These are phyloP conservation scores for Piper longum DNA, from an alignment of 164 flowering plant species.

Conservation along the genomic window DNA sequence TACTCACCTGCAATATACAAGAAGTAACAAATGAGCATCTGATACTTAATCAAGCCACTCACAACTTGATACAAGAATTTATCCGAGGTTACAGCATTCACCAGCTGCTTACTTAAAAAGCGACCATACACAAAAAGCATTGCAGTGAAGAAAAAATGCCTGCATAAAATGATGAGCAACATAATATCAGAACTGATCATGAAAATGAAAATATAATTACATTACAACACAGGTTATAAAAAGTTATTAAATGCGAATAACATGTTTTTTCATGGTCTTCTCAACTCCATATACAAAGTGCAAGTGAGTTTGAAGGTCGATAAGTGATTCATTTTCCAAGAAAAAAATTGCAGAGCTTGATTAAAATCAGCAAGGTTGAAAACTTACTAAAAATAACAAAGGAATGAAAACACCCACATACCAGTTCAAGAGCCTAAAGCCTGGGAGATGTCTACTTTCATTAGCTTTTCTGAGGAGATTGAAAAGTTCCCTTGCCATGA, in stretches of 20 bases:
- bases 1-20: slow-evolving; percentile 70
- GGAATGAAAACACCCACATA: slow-evolving; percentile 12
- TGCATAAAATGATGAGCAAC: slow-evolving; percentile 13
- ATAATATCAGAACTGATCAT: neutral
- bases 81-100: slow-evolving; percentile 76
- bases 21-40: slow-evolving; percentile 80
- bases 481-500: slow-evolving; percentile 88
- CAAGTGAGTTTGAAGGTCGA: no score
- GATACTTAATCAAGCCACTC: slow-evolving; percentile 68
- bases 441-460: slow-evolving; percentile 81
- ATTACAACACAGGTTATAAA: no score
- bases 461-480: slow-evolving; percentile 61
- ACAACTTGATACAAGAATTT: slow-evolving; percentile 54
- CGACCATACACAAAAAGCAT: slow-evolving; percentile 90
- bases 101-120: slow-evolving; percentile 74
- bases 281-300: no score
- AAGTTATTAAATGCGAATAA: no score
- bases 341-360: no score
- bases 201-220: no score
- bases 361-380: neutral
- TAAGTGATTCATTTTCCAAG: neutral
- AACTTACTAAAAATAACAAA: neutral
- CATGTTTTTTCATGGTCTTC: no score
- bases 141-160: slow-evolving; percentile 99
- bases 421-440: slow-evolving; percentile 93